Evolutionary conservation across 2,329 filamentous ascomycete genomes (phyloP), one percentile per base, ranked within the genome.

Genomic region (Penicillium freii): DNA sequence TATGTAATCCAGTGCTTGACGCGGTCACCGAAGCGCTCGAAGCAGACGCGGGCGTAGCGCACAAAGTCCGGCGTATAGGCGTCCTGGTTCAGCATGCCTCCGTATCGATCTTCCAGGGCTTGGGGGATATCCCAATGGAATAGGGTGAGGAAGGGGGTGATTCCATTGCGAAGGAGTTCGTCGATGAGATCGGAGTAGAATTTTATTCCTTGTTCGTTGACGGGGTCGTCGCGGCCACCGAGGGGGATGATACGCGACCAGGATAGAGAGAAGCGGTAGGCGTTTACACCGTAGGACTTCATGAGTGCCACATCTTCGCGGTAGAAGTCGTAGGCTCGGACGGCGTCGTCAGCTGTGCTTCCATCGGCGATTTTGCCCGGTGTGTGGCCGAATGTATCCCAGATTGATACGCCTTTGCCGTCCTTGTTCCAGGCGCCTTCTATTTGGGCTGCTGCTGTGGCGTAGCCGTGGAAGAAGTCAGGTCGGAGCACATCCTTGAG

Each of bases 1-100:
- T 91, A 90, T 29, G 89, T 92, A 72, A 91, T 90, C 90, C 90
- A 94, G 75, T 89, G 82, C 78, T 90, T 89, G 69, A 90, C 89
- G 72, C 86, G 87, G 55, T 87, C 84, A 51, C 82, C 83, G 56
- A 92, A 81, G 3, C 84, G 82, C 74, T 87, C 82, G 77, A 91
- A 93, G 69, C 89, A 80, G 43, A 89, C 80, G 62, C 86, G 85
- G n/a, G 90, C 88, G 70, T 91, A 93, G 73, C 87, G 78, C 69
- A 88, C 87, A 71, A 86, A 93, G 76, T 94, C 90, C 60, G 86
- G 81, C 1, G 87, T 84, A 73, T 91, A 92, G 75, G 92, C 89
- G 36, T 84, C 78, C 70, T 87, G 86, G 80, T 90, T 88, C 64
- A 92, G 76, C 62, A 91, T 82, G 39, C 90, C 90, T 9, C 88